phyloP scores from a whole-genome alignment of 2,329 filamentous ascomycete genomes.

The Colletotrichum destructivum region DNA sequence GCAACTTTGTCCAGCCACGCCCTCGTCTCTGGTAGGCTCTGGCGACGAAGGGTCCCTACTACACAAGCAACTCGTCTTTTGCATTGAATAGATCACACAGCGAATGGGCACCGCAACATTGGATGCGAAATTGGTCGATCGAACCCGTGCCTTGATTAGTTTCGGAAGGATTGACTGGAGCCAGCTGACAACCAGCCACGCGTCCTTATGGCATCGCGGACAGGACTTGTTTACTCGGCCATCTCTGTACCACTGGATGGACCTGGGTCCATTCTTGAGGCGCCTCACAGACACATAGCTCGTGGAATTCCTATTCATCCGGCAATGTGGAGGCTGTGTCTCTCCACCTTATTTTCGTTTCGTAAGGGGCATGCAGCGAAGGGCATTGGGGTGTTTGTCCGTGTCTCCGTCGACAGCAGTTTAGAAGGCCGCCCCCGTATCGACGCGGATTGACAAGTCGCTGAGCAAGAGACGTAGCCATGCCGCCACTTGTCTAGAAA shows the following conservation, averaged over 20 bases:
- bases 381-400: background rate
- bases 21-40: slow-evolving; percentile 13
- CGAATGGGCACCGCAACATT: slow-evolving; percentile 19
- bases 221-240: background rate
- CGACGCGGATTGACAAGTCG: background rate
- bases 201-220: slow-evolving; percentile 21
- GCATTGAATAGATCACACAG: slow-evolving; percentile 16
- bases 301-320: background rate
- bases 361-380: background rate
- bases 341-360: no score
- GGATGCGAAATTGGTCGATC: background rate
- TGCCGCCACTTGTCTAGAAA: background rate
- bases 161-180: background rate
- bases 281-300: background rate
- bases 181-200: slow-evolving; percentile 20
- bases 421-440: background rate
- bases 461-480: background rate
- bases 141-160: background rate
- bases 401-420: background rate
- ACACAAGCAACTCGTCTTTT: slow-evolving; percentile 22
- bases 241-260: background rate
- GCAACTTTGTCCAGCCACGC: slow-evolving; percentile 27
- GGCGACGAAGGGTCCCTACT: slow-evolving; percentile 3
- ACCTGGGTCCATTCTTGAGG: background rate
- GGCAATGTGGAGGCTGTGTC: background rate